Conservation (phyloP, 805 yeast species). For the Ogataea dorogensis region DNA sequence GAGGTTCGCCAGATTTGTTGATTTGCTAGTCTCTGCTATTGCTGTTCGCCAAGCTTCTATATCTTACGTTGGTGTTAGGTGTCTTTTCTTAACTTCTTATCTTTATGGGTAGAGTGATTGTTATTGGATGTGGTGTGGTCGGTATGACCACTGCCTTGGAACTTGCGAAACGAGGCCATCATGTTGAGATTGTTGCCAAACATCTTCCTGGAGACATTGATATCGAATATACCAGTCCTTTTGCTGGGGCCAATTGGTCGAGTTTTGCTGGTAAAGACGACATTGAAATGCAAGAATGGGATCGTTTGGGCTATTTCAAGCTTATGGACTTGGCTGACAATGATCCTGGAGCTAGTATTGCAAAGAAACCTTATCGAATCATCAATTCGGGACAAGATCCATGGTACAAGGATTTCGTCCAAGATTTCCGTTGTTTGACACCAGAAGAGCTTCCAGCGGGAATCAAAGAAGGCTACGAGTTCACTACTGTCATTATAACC, state of each 20-base stretch:
- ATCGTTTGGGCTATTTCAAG: conserved; percentile 46
- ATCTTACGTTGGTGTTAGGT: too few relatives aligned
- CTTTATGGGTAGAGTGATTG: conserved; percentile 14
- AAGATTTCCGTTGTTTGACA: conserved; percentile 37
- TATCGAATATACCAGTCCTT: conserved; percentile 57
- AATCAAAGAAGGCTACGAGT: conserved; percentile 43
- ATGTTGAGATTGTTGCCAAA: conserved; percentile 42
- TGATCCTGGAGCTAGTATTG: conserved; percentile 53
- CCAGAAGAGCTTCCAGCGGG: conserved; percentile 37
- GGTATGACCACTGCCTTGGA: conserved; percentile 52
- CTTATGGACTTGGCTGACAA: conserved; percentile 44
- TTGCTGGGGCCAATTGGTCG: conserved; percentile 73
- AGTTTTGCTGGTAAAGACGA: conserved; percentile 52
- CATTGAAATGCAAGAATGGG: conserved; percentile 36
- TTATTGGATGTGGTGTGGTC: conserved; percentile 42
- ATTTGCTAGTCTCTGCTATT: too few relatives aligned
- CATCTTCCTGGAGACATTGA: conserved; percentile 58
- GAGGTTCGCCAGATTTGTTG: too few relatives aligned
- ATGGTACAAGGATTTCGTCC: conserved; percentile 51
- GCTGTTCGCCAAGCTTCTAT: too few relatives aligned
- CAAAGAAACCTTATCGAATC: conserved; percentile 19
- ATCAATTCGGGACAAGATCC: conserved; percentile 32
- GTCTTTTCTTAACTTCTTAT: background rate
- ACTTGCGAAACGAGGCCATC: conserved; percentile 40
- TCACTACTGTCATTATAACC: conserved; percentile 35